Base-by-base conservation (phyloP, 2,329 filamentous ascomycete genomes). In the Zarea fungicola region DNA sequence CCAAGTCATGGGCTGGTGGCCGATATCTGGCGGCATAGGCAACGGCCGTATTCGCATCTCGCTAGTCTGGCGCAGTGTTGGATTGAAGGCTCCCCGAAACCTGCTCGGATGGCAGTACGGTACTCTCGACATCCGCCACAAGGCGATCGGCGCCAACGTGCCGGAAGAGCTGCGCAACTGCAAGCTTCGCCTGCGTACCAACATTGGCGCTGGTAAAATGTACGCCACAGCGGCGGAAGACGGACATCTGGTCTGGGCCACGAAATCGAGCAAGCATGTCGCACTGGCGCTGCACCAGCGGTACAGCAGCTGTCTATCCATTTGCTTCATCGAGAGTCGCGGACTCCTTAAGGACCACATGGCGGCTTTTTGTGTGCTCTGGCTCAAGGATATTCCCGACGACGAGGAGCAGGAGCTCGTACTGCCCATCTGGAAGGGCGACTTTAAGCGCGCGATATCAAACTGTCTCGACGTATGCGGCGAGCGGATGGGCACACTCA, bases 71-170 rank as follows among this genome's bases (percentile, higher is more conserved):
- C 77, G 86, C 37, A 85, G 83, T 49, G 74, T 89, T 3, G 75
- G 84, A 50, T 64, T 87, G 1, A 75, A 84, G 56, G 66, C 82
- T 2, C 81, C 82, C 1, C 69, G 64, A 6, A 72, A 78, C 43
- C 63, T 84, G 26, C 66, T 80, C 1, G 86, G 86, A 2, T 89
- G 85, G 84, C 81, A 87, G 21, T 84, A 82, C 49, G 86, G 85
- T 5, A 89, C 85, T 0, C 59, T 89, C 1, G 80, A 87, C 53
- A 68, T 88, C 35, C 72, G 77, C n/a, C 73, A 77, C 11, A 73
- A 69, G 43, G 66, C 67, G 2, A 71, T 73, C 13, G 55, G 57
- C 23, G 64, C 72, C n/a, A 52, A 61, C 13, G 65, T 83, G 1
- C 71, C 77, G 0, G 58, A 70, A 1, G 69, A 77, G 9, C 61